These are phyloP conservation scores for Elsinoe arachidis DNA, from an alignment of 2,329 filamentous ascomycete genomes.

Conservation along the genomic window DNA sequence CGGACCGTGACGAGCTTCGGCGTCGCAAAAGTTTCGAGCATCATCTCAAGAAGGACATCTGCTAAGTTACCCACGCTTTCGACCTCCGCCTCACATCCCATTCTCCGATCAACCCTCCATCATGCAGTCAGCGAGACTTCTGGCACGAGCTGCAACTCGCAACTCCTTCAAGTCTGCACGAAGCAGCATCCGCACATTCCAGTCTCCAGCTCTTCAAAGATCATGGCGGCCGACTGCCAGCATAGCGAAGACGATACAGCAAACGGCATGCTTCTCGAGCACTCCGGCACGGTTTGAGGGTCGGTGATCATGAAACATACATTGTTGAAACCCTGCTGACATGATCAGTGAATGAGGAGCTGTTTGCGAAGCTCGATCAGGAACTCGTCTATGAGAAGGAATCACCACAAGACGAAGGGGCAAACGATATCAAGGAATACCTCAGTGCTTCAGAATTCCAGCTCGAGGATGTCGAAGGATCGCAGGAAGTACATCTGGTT, in stretches of 20 bases:
- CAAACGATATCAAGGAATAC: conserved; percentile 66
- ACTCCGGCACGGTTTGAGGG: conserved; percentile 31
- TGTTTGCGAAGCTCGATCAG: conserved; percentile 74
- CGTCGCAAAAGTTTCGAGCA: conserved; percentile 12
- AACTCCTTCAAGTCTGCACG: conserved; percentile 34
- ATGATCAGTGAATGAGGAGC: conserved; percentile 59
- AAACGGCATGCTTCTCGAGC: conserved; percentile 34
- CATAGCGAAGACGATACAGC: conserved; percentile 16
- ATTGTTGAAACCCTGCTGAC: neutral
- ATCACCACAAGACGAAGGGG: conserved; percentile 59
- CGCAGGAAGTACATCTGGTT: conserved; percentile 79
- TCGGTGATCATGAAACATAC: conserved; percentile 13
- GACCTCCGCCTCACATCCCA: neutral
- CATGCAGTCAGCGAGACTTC: conserved; percentile 39
- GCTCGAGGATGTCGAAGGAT: conserved; percentile 67
- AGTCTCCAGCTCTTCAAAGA: conserved; percentile 26
- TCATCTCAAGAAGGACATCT: neutral
- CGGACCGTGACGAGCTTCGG: neutral
- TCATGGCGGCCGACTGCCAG: conserved; percentile 14
- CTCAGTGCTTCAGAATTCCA: conserved; percentile 73
- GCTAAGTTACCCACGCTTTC: too few relatives aligned
- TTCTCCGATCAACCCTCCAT: conserved; percentile 14
- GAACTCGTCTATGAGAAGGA: conserved; percentile 80
- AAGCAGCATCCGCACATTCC: conserved; percentile 28
- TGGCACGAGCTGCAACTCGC: conserved; percentile 39